Evolutionary conservation across 2,329 filamentous ascomycete species (phyloP).

Genomic region (Cylindrodendrum hubeiense): DNA sequence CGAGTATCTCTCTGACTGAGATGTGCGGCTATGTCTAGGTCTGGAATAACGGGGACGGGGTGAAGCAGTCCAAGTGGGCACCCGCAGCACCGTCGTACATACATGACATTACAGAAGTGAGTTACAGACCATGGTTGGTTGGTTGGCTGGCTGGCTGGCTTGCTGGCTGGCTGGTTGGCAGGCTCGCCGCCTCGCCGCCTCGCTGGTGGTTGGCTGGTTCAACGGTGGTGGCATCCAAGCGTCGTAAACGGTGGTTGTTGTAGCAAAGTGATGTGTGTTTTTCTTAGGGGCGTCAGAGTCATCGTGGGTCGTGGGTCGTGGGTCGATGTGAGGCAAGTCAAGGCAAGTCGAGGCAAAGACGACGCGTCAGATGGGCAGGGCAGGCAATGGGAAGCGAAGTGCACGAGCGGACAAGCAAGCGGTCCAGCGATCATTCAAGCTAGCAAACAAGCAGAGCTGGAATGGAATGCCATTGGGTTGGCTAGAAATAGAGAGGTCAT

Average conservation of each 20-base stretch:
- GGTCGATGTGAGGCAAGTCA: slow-evolving; percentile 16
- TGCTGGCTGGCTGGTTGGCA: no score
- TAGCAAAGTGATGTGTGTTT: not conserved
- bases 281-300: not conserved
- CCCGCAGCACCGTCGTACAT: not conserved
- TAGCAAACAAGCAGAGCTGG: not conserved
- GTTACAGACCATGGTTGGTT: not conserved
- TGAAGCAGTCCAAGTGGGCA: not conserved
- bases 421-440: slow-evolving; percentile 4
- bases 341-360: not conserved
- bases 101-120: not conserved
- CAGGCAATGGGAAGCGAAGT: slow-evolving; percentile 2
- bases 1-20: not conserved
- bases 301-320: slow-evolving; percentile 3
- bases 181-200: no score
- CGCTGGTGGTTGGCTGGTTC: no score
- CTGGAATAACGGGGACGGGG: not conserved
- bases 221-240: not conserved
- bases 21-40: not conserved
- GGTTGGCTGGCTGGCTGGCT: slow-evolving; percentile 2
- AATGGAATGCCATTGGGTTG: slow-evolving; percentile 8
- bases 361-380: not conserved
- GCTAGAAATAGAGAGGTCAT: slow-evolving; percentile 10
- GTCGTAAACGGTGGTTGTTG: not conserved
- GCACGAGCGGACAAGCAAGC: no score